These are phyloP conservation scores for Globisporangium radiosum DNA, from an alignment of 352 stramenopile species.

Conservation along the genomic window DNA sequence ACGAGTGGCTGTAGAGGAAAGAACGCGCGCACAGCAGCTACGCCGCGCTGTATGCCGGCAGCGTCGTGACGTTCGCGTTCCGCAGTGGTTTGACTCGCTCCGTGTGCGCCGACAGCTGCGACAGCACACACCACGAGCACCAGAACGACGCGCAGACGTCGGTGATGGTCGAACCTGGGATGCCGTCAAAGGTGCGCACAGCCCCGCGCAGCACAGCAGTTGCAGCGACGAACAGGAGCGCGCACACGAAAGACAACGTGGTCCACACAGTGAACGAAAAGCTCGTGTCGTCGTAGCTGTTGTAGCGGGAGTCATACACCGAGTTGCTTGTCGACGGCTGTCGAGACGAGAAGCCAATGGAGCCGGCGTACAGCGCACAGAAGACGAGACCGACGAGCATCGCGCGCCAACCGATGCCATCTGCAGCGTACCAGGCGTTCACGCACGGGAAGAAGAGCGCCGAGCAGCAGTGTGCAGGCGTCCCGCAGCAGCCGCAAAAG, in stretches of 20 bases:
- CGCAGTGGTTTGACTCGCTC: conserved; percentile 14
- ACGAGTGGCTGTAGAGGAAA: too few relatives aligned
- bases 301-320: too few relatives aligned
- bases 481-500: conserved; percentile 19
- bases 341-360: neutral
- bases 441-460: conserved; percentile 17
- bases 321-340: too few relatives aligned
- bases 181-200: neutral
- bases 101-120: conserved; percentile 20
- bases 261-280: neutral
- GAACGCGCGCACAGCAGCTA: neutral
- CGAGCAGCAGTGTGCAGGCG: conserved; percentile 18
- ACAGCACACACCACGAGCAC: conserved; percentile 20
- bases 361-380: neutral
- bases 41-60: conserved; percentile 4
- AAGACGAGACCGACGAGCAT: conserved; percentile 2
- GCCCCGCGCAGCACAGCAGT: neutral
- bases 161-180: conserved; percentile 10
- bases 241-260: neutral
- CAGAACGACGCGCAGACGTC: conserved; percentile 14
- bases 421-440: conserved; percentile 8
- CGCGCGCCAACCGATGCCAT: conserved; percentile 7
- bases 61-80: conserved; percentile 5
- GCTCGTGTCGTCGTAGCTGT: conserved; percentile 12
- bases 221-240: neutral